Conservation (phyloP, 495 filamentous ascomycete species). For the Letharia lupina region DNA sequence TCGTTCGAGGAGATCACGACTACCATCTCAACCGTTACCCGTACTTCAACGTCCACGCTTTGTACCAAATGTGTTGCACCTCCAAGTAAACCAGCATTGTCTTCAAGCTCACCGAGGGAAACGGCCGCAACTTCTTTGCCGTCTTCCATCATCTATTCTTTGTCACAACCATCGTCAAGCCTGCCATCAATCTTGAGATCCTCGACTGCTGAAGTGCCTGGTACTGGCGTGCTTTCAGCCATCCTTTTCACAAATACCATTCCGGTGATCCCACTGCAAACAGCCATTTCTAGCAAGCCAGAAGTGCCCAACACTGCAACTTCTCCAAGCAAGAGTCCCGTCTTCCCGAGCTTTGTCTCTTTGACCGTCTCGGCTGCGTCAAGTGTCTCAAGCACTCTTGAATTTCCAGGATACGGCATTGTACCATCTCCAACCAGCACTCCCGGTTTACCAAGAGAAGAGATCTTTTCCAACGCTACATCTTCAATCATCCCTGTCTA, state of each 20-base stretch:
- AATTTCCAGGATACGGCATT: constrained; percentile 17
- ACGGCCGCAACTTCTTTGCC: background rate
- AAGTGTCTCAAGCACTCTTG: background rate
- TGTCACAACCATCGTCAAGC: background rate
- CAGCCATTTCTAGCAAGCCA: constrained; percentile 4
- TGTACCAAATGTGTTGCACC: constrained; percentile 25
- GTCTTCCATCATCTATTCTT: background rate
- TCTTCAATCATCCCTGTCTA: constrained; percentile 24
- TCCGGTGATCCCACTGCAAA: background rate
- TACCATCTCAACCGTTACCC: constrained; percentile 19
- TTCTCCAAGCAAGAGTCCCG: background rate
- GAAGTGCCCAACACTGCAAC: background rate
- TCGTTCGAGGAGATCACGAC: constrained; percentile 18
- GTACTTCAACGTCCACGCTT: constrained; percentile 20
- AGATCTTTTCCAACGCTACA: constrained; percentile 13
- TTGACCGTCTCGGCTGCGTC: constrained; percentile 1
- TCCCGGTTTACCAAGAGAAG: constrained; percentile 4
- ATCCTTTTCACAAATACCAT: background rate
- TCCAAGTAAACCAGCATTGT: constrained; percentile 11
- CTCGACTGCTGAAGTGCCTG: background rate
- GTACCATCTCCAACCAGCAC: constrained; percentile 17
- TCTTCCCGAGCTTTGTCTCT: constrained; percentile 11
- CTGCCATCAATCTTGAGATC: background rate
- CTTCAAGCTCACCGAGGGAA: background rate
- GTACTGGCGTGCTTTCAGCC: background rate